phyloP scores from a whole-genome alignment of 352 stramenopile species.

The Globisporangium nodosum region DNA sequence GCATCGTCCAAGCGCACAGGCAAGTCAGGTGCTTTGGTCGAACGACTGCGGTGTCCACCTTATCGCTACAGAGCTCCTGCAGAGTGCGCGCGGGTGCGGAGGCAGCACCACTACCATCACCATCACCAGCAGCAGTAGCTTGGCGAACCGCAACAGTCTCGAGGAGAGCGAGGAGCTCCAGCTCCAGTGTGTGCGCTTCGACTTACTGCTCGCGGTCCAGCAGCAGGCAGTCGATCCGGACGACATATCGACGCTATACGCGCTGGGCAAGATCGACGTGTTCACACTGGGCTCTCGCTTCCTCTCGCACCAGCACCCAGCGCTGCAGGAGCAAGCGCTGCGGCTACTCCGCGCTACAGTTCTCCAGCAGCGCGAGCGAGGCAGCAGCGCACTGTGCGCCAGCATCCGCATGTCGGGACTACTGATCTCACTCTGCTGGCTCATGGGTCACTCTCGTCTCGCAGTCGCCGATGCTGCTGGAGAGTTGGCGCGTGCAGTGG shows the following conservation, averaged over 20 bases:
- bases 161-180: not conserved
- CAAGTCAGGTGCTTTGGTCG: not conserved
- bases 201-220: not conserved
- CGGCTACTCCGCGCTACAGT: not conserved
- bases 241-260: not conserved
- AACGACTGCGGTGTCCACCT: not conserved
- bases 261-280: not conserved
- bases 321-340: constrained; percentile 9
- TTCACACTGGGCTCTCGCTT: not conserved
- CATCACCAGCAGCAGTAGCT: no score
- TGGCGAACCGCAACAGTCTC: not conserved
- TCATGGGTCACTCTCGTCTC: constrained; percentile 5
- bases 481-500: constrained; percentile 1
- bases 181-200: constrained; percentile 7
- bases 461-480: constrained; percentile 1
- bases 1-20: not conserved
- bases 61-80: not conserved
- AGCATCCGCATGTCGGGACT: constrained; percentile 4
- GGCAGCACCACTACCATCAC: not conserved
- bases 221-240: not conserved
- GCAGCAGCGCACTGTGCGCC: not conserved
- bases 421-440: constrained; percentile 11
- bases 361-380: not conserved
- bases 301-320: constrained; percentile 1
- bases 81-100: not conserved